Base-by-base conservation (phyloP, 73 alveolate species). In the Paramecium sonneborni region DNA sequence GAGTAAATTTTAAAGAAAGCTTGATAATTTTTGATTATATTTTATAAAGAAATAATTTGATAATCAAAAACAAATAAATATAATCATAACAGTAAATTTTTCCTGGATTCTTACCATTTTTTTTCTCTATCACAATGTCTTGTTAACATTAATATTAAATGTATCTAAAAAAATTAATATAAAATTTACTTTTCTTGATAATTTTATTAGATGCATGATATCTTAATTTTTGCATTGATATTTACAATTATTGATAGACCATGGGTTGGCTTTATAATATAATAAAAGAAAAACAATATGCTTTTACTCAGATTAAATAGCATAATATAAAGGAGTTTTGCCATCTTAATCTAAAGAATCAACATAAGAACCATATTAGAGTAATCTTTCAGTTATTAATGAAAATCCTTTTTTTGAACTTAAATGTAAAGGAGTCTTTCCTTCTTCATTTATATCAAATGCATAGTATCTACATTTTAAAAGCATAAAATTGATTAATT, bases 301-400 rank as follows among this genome's bases (percentile, higher is more conserved):
- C 3, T 37, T 34, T 34, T 74, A 37, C 28, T 74, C 20, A 11
- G 12, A 30, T 15, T 30, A 30, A 74, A 74, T 37, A 7, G 87
- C 87, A 35, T 74, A 74, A 74, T 74, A 74, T 5, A 74, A 38
- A 12, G 87, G 87, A 34, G 87, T 74, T 74, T 23, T 74, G 11
- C 30, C 30, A 20, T 32, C 14, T 0, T 9, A 14, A 74, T 74
- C 87, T n/a, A 20, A 18, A 8, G n/a, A n/a, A 74, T 74, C 87
- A 37, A 32, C 37, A 74, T 74, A 74, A 0, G 87, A 15, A 9
- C 87, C 87, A 74, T 34, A 14, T 34, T 39, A 2, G 10, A 74
- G 20, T 21, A 74, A 74, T 20, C 5, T 35, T 20, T 74, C 58
- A 30, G 87, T 15, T 18, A 74, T 74, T 34, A 32, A 21, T 37